A percentile compares a stretch with the other conserved stretches of the same genome.
These are phyloP conservation scores for Kwoniella heveanensis DNA, from an alignment of 768 basidiomycete species.

Conservation along the genomic window DNA sequence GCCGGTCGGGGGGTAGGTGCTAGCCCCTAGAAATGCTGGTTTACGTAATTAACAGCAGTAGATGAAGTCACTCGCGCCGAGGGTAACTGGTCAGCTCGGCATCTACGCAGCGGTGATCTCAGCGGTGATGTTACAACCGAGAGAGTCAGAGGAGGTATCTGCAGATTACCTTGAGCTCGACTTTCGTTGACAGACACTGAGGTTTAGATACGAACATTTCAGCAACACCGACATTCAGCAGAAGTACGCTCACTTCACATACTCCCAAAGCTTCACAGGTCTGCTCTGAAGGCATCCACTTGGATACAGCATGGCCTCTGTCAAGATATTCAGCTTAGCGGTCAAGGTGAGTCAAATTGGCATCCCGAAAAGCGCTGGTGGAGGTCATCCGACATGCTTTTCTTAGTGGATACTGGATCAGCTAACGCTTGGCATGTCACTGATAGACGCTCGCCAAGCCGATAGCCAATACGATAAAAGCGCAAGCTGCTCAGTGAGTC, in stretches of 20 bases:
- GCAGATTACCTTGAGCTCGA: too few species aligned
- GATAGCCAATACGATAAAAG: slow-evolving; percentile 53
- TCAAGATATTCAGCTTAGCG: slow-evolving; percentile 54
- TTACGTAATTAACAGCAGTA: background rate
- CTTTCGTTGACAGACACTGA: too few species aligned
- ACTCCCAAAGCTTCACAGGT: too few species aligned
- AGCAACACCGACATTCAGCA: too few species aligned
- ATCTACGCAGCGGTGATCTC: background rate
- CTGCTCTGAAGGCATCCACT: background rate
- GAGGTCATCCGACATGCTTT: slow-evolving; percentile 3
- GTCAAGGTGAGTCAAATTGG: slow-evolving; percentile 43
- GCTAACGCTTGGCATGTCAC: background rate
- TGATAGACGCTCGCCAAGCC: slow-evolving; percentile 53
- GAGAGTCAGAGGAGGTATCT: too few species aligned
- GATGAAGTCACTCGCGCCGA: slow-evolving; percentile 2
- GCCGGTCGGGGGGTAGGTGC: background rate
- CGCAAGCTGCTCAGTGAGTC: slow-evolving; percentile 52
- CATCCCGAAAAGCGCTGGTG: background rate
- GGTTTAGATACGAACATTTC: too few species aligned
- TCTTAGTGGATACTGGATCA: background rate
- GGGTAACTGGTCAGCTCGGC: background rate
- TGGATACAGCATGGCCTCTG: slow-evolving; percentile 51
- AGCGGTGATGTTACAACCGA: too few species aligned
- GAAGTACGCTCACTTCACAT: too few species aligned
- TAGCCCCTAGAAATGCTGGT: background rate